Conservation (phyloP, 2,329 filamentous ascomycete species). For the Trichoderma aggressivum region DNA sequence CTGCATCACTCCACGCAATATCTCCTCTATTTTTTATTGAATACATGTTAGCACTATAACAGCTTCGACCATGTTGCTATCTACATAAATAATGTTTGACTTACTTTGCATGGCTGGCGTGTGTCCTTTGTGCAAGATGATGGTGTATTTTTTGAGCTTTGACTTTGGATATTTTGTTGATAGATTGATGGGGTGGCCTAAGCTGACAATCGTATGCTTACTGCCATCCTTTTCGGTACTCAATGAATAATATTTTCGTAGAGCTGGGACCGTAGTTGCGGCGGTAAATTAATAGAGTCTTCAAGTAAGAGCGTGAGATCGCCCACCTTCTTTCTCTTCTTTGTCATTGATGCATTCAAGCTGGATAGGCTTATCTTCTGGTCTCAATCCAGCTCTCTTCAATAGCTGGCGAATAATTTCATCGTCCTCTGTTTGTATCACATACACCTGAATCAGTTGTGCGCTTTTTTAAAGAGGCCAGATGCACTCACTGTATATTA, state of each 20-base stretch:
- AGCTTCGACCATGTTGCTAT: not conserved
- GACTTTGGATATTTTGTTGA: not conserved
- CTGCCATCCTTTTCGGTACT: conserved; percentile 1
- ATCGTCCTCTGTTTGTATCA: conserved; percentile 5
- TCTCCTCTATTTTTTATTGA: not conserved
- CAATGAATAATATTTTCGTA: conserved; percentile 15
- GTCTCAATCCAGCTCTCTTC: not conserved
- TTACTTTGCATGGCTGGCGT: conserved; percentile 17
- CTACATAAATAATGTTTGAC: not conserved
- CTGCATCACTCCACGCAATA: conserved; percentile 15
- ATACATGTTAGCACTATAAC: not conserved
- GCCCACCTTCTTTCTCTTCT: not conserved
- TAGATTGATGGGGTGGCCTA: conserved; percentile 15
- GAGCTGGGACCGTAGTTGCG: not conserved
- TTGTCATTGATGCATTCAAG: conserved; percentile 16
- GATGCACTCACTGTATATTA: conserved; percentile 18
- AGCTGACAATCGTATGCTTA: conserved; percentile 8
- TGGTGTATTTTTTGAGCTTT: not conserved
- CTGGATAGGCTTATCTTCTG: not conserved
- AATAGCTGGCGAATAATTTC: conserved; percentile 8
- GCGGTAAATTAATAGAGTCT: not conserved
- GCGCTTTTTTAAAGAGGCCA: not conserved
- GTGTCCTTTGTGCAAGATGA: conserved; percentile 11
- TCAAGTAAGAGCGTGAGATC: not conserved
- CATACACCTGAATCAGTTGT: accelerated